Percentiles rank a stretch among this genome's conserved stretches.
Conservation (phyloP, 495 filamentous ascomycete genomes). For the Filosporella fistucella region DNA sequence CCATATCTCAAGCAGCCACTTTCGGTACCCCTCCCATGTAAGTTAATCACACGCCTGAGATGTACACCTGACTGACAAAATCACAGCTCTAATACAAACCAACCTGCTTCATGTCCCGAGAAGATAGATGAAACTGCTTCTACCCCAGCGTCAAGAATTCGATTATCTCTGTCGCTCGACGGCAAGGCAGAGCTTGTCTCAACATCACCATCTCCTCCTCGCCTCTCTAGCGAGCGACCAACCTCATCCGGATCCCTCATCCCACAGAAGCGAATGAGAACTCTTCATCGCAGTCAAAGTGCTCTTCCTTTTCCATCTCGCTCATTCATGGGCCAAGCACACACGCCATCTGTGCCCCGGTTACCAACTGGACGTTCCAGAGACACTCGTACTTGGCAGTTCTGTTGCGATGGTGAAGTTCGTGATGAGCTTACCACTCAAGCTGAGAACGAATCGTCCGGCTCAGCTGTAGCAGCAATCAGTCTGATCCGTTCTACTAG, state of each 20-base stretch:
- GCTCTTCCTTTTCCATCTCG: constrained; percentile 36
- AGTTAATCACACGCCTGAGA: constrained; percentile 19
- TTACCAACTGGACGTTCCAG: constrained; percentile 65
- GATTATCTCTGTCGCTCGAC: constrained; percentile 72
- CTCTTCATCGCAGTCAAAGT: constrained; percentile 60
- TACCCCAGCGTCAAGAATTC: constrained; percentile 39
- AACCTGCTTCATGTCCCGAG: constrained; percentile 29
- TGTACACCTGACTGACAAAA: constrained; percentile 2
- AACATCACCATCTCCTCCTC: constrained; percentile 68
- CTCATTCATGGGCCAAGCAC: constrained; percentile 8
- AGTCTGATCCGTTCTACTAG: constrained; percentile 63
- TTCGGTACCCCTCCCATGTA: constrained; percentile 24
- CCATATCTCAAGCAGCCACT: constrained; percentile 7
- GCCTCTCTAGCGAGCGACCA: constrained; percentile 25
- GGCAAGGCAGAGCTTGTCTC: constrained; percentile 78
- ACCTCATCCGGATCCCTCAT: constrained; percentile 23
- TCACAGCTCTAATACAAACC: constrained; percentile 10
- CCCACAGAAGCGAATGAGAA: constrained; percentile 45
- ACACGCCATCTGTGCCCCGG: constrained; percentile 27
- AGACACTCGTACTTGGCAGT: constrained; percentile 82
- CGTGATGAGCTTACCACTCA: constrained; percentile 67
- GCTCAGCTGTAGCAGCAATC: constrained; percentile 68
- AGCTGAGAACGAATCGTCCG: constrained; percentile 66
- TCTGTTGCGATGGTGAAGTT: constrained; percentile 68
- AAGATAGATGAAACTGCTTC: constrained; percentile 2